Conservation (phyloP, 352 stramenopile genomes). For the Phytophthora hibernalis region DNA sequence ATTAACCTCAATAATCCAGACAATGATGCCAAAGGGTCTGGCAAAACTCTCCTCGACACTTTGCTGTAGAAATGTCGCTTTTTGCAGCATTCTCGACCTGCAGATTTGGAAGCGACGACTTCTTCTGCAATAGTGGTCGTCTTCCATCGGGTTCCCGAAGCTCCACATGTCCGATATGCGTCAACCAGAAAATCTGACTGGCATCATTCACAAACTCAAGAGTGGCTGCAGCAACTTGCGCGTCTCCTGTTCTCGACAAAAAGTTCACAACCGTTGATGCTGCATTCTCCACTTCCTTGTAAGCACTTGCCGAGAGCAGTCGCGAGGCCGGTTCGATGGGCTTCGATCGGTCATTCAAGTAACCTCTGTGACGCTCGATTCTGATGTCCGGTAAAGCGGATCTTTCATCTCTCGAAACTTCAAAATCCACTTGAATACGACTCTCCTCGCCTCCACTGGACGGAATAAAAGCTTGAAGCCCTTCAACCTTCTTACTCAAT, state of each 20-base stretch:
- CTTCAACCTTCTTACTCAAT: conserved; percentile 22
- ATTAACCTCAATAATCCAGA: conserved; percentile 40
- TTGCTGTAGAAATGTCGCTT: conserved; percentile 18
- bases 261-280: conserved; percentile 36
- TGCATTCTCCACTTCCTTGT: conserved; percentile 40
- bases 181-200: conserved; percentile 50
- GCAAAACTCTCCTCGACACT: conserved; percentile 81
- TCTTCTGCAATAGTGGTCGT: conserved; percentile 18
- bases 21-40: conserved; percentile 36
- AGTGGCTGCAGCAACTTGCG: conserved; percentile 22
- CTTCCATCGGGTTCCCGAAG: background rate
- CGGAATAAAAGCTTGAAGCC: conserved; percentile 34
- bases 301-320: conserved; percentile 15
- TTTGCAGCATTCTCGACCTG: conserved; percentile 6
- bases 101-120: conserved; percentile 59
- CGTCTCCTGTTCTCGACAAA: conserved; percentile 20
- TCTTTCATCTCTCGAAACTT: conserved; percentile 9
- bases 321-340: background rate
- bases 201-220: conserved; percentile 52
- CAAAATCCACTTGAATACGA: conserved; percentile 31
- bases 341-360: conserved; percentile 13
- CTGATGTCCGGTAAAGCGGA: conserved; percentile 25
- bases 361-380: conserved; percentile 24
- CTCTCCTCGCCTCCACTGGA: conserved; percentile 13
- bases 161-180: conserved; percentile 36